Evolutionary conservation across 305 asterid genomes (phyloP).

Genomic region (Plantago rigida): DNA sequence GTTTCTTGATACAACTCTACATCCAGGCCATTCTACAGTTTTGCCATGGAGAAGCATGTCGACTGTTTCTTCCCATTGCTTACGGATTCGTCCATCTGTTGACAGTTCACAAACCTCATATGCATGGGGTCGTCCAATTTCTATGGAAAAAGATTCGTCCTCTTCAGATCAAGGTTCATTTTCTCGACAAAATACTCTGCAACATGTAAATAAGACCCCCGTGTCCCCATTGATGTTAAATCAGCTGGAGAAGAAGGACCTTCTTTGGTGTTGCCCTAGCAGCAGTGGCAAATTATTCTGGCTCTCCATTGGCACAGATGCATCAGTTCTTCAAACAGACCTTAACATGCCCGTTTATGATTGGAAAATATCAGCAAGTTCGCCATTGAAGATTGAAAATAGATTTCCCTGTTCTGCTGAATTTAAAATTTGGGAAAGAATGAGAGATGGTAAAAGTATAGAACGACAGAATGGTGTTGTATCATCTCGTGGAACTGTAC

Average conservation of each 20-base stretch:
- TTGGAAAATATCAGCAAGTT: constrained; percentile 85
- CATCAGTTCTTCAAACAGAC: constrained; percentile 88
- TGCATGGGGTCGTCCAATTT: constrained; percentile 82
- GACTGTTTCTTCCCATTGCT: constrained; percentile 55
- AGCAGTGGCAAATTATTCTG: constrained; percentile 65
- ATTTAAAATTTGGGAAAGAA: constrained; percentile 65
- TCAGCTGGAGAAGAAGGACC: constrained; percentile 84
- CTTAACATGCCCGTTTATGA: constrained; percentile 84
- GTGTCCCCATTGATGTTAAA: constrained; percentile 66
- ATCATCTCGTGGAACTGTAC: constrained; percentile 70
- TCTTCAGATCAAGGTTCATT: constrained; percentile 53
- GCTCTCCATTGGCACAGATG: constrained; percentile 83
- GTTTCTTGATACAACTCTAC: constrained; percentile 36
- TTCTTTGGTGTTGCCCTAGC: constrained; percentile 78
- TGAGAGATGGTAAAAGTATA: constrained; percentile 61
- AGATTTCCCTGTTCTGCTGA: constrained; percentile 89
- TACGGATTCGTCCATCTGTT: constrained; percentile 74
- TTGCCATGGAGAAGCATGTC: constrained; percentile 88
- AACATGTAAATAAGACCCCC: constrained; percentile 44
- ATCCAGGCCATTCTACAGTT: constrained; percentile 54
- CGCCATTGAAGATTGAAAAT: constrained; percentile 91
- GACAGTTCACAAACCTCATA: constrained; percentile 50
- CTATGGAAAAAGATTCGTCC: constrained; percentile 63
- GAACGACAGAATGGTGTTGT: constrained; percentile 75
- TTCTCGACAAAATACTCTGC: constrained; percentile 61